phyloP scores from a whole-genome alignment of 805 yeast species.

The Candida sithepensis region DNA sequence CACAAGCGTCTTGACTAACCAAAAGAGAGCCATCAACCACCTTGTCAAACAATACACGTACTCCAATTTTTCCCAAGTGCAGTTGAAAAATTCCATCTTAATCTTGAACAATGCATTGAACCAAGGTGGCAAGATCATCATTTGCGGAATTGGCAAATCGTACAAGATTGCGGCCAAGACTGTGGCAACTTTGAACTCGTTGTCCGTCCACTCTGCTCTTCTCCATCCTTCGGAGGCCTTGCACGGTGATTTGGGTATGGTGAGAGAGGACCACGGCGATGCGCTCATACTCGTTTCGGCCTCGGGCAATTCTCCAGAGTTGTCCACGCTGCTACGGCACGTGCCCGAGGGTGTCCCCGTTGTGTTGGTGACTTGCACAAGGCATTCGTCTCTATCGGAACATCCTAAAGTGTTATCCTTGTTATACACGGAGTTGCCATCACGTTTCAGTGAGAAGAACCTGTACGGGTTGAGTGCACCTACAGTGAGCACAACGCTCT shows the following conservation, averaged over 20 bases:
- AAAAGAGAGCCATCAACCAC: constrained; percentile 44
- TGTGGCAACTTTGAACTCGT: constrained; percentile 78
- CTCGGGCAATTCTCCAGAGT: constrained; percentile 81
- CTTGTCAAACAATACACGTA: constrained; percentile 42
- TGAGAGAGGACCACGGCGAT: constrained; percentile 53
- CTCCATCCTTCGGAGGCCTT: constrained; percentile 86
- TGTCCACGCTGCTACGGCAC: constrained; percentile 55
- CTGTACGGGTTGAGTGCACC: constrained; percentile 86
- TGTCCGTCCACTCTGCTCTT: constrained; percentile 62
- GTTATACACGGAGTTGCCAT: constrained; percentile 61
- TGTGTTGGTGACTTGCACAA: constrained; percentile 61
- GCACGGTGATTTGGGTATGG: constrained; percentile 83
- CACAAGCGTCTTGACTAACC: constrained; percentile 39
- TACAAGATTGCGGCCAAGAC: constrained; percentile 73
- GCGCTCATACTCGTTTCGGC: constrained; percentile 66
- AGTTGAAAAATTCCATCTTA: constrained; percentile 41
- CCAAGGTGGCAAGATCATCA: constrained; percentile 63
- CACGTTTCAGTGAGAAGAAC: constrained; percentile 51
- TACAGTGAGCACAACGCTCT: constrained; percentile 75
- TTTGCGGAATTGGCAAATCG: constrained; percentile 85
- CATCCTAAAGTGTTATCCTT: constrained; percentile 49
- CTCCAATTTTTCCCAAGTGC: constrained; percentile 42
- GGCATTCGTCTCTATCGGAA: constrained; percentile 50
- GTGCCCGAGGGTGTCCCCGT: constrained; percentile 50
- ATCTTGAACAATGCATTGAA: constrained; percentile 40